A percentile compares a stretch with the other conserved stretches of the same genome.
These are phyloP conservation scores for Monosporozyma aerobia DNA, from an alignment of 805 yeast genomes.

Conservation along the genomic window DNA sequence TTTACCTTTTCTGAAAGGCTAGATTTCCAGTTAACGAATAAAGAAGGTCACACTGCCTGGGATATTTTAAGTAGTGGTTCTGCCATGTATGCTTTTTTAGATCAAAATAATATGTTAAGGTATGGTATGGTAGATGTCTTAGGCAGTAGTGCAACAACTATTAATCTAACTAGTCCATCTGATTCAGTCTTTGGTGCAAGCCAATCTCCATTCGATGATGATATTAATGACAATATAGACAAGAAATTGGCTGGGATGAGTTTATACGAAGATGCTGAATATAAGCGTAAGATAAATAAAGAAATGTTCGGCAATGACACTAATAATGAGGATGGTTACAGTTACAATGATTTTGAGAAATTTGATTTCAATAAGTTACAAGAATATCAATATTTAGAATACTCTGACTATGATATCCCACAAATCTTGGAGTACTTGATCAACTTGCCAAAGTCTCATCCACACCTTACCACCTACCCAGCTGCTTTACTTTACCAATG, in stretches of 20 bases:
- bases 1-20: constrained; percentile 57
- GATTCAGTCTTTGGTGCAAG: background rate
- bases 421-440: constrained; percentile 59
- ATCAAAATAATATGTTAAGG: constrained; percentile 39
- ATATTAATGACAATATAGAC: constrained; percentile 25
- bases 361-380: constrained; percentile 50
- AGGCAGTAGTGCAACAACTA: background rate
- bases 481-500: constrained; percentile 65
- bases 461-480: constrained; percentile 42
- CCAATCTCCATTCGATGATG: background rate
- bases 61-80: constrained; percentile 50
- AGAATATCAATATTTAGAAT: constrained; percentile 52
- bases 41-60: constrained; percentile 34
- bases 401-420: constrained; percentile 59
- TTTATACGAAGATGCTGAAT: constrained; percentile 4
- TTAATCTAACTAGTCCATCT: background rate
- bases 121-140: constrained; percentile 1
- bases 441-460: constrained; percentile 46
- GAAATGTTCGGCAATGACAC: background rate
- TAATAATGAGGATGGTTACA: constrained; percentile 5
- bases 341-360: constrained; percentile 3
- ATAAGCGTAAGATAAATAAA: background rate
- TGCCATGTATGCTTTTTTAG: constrained; percentile 49
- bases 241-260: constrained; percentile 34
- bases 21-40: constrained; percentile 33